Percentiles rank a stretch among this genome's conserved stretches.
Evolutionary conservation across 805 yeast genomes (phyloP).

Genomic region (Starmerella roubikii): DNA sequence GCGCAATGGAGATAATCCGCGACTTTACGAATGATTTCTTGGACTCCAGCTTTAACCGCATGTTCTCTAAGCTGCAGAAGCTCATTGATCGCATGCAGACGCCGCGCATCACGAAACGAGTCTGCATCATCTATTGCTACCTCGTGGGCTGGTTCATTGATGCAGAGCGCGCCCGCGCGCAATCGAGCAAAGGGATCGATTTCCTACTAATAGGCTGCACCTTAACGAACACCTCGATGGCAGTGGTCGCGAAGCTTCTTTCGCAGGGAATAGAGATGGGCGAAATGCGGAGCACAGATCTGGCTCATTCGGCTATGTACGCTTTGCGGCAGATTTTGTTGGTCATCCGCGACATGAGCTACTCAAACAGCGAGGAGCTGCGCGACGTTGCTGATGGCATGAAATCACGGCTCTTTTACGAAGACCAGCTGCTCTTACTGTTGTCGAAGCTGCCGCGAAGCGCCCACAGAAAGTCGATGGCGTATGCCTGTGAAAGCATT

Average conservation of each 20-base stretch:
- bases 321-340: slow-evolving; percentile 51
- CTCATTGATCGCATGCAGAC: slow-evolving; percentile 31
- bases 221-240: slow-evolving; percentile 47
- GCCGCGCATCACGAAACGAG: slow-evolving; percentile 22
- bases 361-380: slow-evolving; percentile 32
- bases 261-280: slow-evolving; percentile 25
- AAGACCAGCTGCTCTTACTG: slow-evolving; percentile 42
- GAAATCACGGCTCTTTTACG: slow-evolving; percentile 56
- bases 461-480: slow-evolving; percentile 50
- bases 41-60: slow-evolving; percentile 62
- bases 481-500: slow-evolving; percentile 45
- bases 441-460: slow-evolving; percentile 47
- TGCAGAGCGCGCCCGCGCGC: slow-evolving; percentile 37
- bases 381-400: slow-evolving; percentile 45
- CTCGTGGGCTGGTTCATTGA: slow-evolving; percentile 63
- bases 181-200: slow-evolving; percentile 21
- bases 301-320: slow-evolving; percentile 56
- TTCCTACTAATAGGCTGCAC: slow-evolving; percentile 30
- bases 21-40: slow-evolving; percentile 44
- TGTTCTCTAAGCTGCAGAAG: slow-evolving; percentile 41
- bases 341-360: slow-evolving; percentile 31
- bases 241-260: slow-evolving; percentile 37
- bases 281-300: slow-evolving; percentile 35
- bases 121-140: slow-evolving; percentile 38
- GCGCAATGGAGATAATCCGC: slow-evolving; percentile 26